phyloP scores from a whole-genome alignment of 805 yeast genomes.

The Pichia occidentalis region DNA sequence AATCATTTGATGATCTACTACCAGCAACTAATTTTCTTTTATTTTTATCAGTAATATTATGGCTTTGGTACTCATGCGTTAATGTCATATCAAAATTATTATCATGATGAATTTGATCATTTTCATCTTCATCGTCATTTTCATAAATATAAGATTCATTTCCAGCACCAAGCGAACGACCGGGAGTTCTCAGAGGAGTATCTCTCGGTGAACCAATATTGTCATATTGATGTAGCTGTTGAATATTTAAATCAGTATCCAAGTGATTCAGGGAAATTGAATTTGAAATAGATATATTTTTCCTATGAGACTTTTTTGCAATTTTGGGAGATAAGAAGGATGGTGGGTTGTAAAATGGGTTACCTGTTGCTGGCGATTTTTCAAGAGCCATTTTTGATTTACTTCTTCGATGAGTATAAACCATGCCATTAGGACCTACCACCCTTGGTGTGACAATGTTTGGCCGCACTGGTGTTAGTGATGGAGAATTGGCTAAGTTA shows the following conservation, averaged over 20 bases:
- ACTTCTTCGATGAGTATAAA: slow-evolving; percentile 17
- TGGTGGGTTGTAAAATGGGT: slow-evolving; percentile 45
- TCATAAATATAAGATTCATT: slow-evolving; percentile 12
- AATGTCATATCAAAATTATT: neutral
- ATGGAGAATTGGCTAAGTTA: slow-evolving; percentile 5
- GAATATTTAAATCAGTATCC: slow-evolving; percentile 28
- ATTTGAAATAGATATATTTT: slow-evolving; percentile 28
- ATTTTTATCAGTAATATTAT: neutral
- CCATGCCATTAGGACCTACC: neutral
- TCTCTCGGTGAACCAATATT: slow-evolving; percentile 21
- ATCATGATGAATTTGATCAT: neutral
- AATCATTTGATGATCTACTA: slow-evolving; percentile 1
- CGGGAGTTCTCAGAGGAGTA: slow-evolving; percentile 28
- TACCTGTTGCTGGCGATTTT: slow-evolving; percentile 34
- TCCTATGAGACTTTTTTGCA: slow-evolving; percentile 25
- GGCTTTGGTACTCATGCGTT: neutral
- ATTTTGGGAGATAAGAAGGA: slow-evolving; percentile 38
- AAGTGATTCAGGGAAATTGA: slow-evolving; percentile 27
- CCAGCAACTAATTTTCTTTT: neutral
- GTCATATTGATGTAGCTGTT: slow-evolving; percentile 15
- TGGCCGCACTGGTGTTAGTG: slow-evolving; percentile 11
- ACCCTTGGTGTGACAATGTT: slow-evolving; percentile 16
- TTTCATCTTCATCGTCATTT: neutral
- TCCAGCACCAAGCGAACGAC: slow-evolving; percentile 10
- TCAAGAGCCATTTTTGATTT: slow-evolving; percentile 21